phyloP scores from a whole-genome alignment of 1,139 yeast genomes.

The Yamadazyma jaroonii region DNA sequence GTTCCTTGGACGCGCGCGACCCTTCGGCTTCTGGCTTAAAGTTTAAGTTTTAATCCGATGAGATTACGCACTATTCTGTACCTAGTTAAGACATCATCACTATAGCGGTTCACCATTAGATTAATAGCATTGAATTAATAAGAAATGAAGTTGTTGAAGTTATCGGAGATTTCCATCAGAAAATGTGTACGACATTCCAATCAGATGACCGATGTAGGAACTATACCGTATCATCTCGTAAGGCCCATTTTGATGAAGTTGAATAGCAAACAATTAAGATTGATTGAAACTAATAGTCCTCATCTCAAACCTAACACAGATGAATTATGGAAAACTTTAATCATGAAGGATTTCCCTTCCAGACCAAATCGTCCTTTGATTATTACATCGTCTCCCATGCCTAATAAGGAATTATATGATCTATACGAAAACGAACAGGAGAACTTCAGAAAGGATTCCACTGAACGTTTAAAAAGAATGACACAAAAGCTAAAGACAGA shows the following conservation, averaged over 20 bases:
- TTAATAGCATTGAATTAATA: not conserved
- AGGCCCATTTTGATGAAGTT: slow-evolving; percentile 41
- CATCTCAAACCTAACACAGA: slow-evolving; percentile 48
- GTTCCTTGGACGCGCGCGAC: not conserved
- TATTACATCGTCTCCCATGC: slow-evolving; percentile 21
- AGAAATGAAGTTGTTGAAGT: slow-evolving; percentile 5
- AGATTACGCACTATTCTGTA: not conserved
- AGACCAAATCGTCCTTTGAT: slow-evolving; percentile 21
- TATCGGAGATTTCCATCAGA: slow-evolving; percentile 12
- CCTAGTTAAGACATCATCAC: no score
- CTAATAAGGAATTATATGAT: slow-evolving; percentile 40
- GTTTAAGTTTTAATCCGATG: not conserved
- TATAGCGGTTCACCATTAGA: no score
- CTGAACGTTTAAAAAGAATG: slow-evolving; percentile 45
- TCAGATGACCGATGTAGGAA: slow-evolving; percentile 39
- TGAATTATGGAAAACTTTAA: slow-evolving; percentile 45
- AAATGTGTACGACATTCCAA: slow-evolving; percentile 17
- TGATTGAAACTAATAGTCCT: slow-evolving; percentile 44
- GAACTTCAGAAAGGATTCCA: slow-evolving; percentile 47
- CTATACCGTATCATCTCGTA: slow-evolving; percentile 48
- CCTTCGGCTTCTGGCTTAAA: not conserved
- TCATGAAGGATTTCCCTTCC: slow-evolving; percentile 50
- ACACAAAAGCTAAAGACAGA: slow-evolving; percentile 40
- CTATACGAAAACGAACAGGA: slow-evolving; percentile 44
- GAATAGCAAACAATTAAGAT: slow-evolving; percentile 45